A percentile compares a stretch with the other conserved stretches of the same genome.
phyloP scores from a whole-genome alignment of 768 basidiomycete genomes.

The Butyriboletus loyo region DNA sequence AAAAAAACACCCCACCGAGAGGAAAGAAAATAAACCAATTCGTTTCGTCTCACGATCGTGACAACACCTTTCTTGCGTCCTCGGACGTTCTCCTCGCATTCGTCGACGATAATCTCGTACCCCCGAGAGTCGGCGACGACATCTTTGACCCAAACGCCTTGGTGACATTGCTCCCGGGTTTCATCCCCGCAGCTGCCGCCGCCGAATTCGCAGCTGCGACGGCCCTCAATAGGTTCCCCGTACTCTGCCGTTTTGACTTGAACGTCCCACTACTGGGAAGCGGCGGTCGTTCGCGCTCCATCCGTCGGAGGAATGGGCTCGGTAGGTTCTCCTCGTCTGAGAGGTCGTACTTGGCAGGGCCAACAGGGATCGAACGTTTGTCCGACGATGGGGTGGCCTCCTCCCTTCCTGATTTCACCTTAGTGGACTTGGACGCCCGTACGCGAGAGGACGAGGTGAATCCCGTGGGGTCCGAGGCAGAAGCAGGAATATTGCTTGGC shows the following conservation, averaged over 20 bases:
- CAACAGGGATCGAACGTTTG: slow-evolving; percentile 16
- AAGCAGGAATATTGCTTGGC: slow-evolving; percentile 30
- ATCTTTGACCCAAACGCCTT: slow-evolving; percentile 9
- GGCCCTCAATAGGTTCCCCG: slow-evolving; percentile 53
- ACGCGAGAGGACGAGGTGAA: slow-evolving; percentile 21
- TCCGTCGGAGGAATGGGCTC: slow-evolving; percentile 73
- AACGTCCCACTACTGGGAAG: slow-evolving; percentile 8
- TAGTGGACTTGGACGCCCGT: slow-evolving; percentile 17
- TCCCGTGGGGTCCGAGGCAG: slow-evolving; percentile 40
- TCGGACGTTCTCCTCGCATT: slow-evolving; percentile 49
- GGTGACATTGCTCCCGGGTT: slow-evolving; percentile 14
- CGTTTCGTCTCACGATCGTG: slow-evolving; percentile 9
- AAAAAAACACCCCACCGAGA: neutral
- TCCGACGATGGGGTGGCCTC: neutral
- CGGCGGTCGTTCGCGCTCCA: slow-evolving; percentile 37
- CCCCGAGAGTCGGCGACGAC: slow-evolving; percentile 11
- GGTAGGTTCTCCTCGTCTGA: slow-evolving; percentile 83
- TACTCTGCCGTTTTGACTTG: slow-evolving; percentile 44
- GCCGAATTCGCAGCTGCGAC: slow-evolving; percentile 57
- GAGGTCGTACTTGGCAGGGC: slow-evolving; percentile 58
- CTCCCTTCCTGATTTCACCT: slow-evolving; percentile 6
- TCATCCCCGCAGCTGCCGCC: slow-evolving; percentile 16
- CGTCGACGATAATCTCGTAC: slow-evolving; percentile 40
- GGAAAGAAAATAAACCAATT: neutral
- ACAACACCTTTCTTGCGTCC: slow-evolving; percentile 36